Evolutionary conservation across 805 yeast species (phyloP).

Genomic region (Ogataea methanolica): DNA sequence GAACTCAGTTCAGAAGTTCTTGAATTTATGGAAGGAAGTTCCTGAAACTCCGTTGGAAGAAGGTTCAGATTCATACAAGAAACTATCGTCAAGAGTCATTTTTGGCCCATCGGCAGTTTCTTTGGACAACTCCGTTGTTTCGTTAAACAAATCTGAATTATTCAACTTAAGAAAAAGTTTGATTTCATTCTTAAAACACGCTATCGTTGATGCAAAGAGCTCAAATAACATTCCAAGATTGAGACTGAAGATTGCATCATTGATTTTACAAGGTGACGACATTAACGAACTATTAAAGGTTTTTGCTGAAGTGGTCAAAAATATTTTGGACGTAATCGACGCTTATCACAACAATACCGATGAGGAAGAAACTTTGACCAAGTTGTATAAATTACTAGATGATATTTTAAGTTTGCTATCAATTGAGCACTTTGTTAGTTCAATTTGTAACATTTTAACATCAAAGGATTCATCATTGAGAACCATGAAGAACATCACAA

Average conservation of each 20-base stretch:
- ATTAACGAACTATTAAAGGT: constrained; percentile 15
- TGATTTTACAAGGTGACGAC: constrained; percentile 25
- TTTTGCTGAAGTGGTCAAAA: constrained; percentile 28
- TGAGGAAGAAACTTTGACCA: constrained; percentile 33
- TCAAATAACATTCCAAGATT: constrained; percentile 41
- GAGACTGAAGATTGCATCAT: constrained; percentile 33
- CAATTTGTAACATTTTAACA: constrained; percentile 43
- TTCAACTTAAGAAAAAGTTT: constrained; percentile 44
- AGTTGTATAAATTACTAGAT: constrained; percentile 53
- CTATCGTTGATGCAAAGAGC: constrained; percentile 38
- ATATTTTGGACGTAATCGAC: constrained; percentile 38
- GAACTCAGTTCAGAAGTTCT: constrained; percentile 44
- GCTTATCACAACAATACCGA: constrained; percentile 21
- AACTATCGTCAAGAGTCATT: constrained; percentile 48
- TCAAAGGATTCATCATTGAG: constrained; percentile 37
- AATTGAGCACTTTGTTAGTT: constrained; percentile 60
- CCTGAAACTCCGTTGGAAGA: constrained; percentile 40
- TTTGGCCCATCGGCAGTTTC: constrained; percentile 59
- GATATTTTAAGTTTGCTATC: constrained; percentile 70
- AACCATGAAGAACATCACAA: constrained; percentile 57
- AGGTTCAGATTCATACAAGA: constrained; percentile 30
- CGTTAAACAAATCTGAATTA: constrained; percentile 46
- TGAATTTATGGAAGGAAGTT: constrained; percentile 46
- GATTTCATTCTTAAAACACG: constrained; percentile 52
- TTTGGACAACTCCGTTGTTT: constrained; percentile 41